These are phyloP conservation scores for Boletus reticuloceps DNA, from an alignment of 768 basidiomycete species.

Conservation along the genomic window DNA sequence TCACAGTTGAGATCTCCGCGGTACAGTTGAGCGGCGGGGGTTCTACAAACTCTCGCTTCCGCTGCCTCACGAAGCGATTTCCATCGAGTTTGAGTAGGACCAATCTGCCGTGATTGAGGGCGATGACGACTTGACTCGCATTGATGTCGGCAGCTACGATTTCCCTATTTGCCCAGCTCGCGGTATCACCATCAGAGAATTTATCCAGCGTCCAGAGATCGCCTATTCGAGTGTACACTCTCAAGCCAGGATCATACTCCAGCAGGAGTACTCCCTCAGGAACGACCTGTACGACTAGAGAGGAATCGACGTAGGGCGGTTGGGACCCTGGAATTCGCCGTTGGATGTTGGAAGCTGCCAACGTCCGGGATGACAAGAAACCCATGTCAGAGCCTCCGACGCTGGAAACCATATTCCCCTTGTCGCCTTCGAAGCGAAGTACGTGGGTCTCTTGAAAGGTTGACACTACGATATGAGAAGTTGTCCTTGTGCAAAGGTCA, in stretches of 20 bases:
- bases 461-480: constrained; percentile 60
- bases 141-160: constrained; percentile 72
- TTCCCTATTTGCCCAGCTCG: constrained; percentile 33
- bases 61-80: constrained; percentile 32
- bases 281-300: constrained; percentile 74
- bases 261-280: constrained; percentile 51
- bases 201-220: constrained; percentile 40
- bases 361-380: constrained; percentile 53
- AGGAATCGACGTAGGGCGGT: constrained; percentile 41
- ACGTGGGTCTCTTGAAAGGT: constrained; percentile 54
- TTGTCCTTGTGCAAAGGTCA: constrained; percentile 35
- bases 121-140: constrained; percentile 64
- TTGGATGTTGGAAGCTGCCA: constrained; percentile 61
- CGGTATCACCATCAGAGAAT: constrained; percentile 19
- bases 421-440: constrained; percentile 44
- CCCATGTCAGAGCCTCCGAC: constrained; percentile 43
- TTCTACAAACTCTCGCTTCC: constrained; percentile 24
- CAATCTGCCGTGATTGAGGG: constrained; percentile 51
- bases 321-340: constrained; percentile 22
- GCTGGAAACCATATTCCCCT: constrained; percentile 14
- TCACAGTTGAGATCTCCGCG: constrained; percentile 68
- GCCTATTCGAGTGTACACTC: constrained; percentile 40
- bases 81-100: constrained; percentile 48
- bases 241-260: constrained; percentile 48
- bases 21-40: constrained; percentile 14